These are phyloP conservation scores for Pichia sporocuriosa DNA, from an alignment of 805 yeast species.

Conservation along the genomic window DNA sequence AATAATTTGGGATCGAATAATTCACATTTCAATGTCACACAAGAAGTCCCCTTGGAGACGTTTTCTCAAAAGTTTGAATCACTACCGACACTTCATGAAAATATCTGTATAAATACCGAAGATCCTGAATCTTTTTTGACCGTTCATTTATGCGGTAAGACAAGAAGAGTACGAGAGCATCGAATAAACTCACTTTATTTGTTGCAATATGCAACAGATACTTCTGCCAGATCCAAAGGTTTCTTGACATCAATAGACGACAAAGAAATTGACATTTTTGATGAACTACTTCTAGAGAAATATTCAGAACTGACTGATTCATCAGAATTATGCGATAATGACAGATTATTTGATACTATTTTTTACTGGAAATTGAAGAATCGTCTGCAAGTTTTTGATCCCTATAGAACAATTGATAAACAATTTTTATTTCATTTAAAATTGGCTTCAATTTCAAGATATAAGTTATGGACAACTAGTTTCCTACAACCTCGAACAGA, in stretches of 20 bases:
- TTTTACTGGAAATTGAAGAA: conserved; percentile 6
- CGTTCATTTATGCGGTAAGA: conserved; percentile 9
- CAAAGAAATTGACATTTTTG: conserved; percentile 31
- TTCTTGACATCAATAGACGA: conserved; percentile 29
- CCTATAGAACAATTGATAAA: background rate
- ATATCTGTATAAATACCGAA: background rate
- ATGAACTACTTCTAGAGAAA: conserved; percentile 13
- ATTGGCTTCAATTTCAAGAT: conserved; percentile 37
- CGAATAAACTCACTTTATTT: conserved; percentile 43
- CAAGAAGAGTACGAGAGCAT: conserved; percentile 34
- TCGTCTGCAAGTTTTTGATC: background rate
- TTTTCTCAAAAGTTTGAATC: conserved; percentile 8
- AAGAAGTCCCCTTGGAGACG: conserved; percentile 11
- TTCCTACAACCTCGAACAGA: conserved; percentile 47
- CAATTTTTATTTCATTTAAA: conserved; percentile 17
- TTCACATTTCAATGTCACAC: background rate
- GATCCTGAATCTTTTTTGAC: conserved; percentile 2
- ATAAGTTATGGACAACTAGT: conserved; percentile 46
- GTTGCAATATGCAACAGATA: conserved; percentile 43
- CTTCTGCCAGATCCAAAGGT: conserved; percentile 30
- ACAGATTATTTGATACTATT: conserved; percentile 1
- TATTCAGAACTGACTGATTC: conserved; percentile 1
- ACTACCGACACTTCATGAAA: background rate
- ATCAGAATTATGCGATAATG: background rate
- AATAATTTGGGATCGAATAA: background rate